Conservation (phyloP, 169 alveolate genomes). For the Plasmodium knowlesi region DNA sequence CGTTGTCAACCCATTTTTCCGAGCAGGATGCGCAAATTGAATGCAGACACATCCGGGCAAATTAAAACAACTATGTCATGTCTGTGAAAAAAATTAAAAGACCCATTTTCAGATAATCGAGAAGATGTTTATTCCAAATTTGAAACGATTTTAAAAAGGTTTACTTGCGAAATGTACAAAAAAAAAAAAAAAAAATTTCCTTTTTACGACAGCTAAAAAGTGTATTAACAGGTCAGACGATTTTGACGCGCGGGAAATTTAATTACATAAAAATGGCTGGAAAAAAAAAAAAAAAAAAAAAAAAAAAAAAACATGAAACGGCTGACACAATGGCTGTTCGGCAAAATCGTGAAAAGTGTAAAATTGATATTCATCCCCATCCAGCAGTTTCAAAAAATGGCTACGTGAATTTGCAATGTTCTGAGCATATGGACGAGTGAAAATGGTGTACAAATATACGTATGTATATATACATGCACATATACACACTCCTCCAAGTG, state of each 20-base stretch:
- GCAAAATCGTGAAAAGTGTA: neutral
- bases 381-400: neutral
- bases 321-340: neutral
- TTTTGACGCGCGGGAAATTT: neutral
- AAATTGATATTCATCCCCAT: neutral
- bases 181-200: neutral
- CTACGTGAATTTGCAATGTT: neutral
- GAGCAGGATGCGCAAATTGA: neutral
- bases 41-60: neutral
- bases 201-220: slow-evolving; percentile 10
- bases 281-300: slow-evolving; percentile 27
- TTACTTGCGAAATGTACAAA: neutral
- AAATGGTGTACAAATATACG: neutral
- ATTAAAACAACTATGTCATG: neutral
- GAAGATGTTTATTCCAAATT: neutral
- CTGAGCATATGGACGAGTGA: neutral
- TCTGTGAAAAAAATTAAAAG: neutral
- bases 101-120: neutral
- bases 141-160: neutral
- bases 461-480: neutral
- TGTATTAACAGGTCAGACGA: slow-evolving; percentile 8
- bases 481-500: neutral
- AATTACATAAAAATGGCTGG: neutral
- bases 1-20: neutral
- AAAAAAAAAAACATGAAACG: slow-evolving; percentile 1